phyloP scores from a whole-genome alignment of 352 stramenopile genomes.

The Pythium rishiriense region DNA sequence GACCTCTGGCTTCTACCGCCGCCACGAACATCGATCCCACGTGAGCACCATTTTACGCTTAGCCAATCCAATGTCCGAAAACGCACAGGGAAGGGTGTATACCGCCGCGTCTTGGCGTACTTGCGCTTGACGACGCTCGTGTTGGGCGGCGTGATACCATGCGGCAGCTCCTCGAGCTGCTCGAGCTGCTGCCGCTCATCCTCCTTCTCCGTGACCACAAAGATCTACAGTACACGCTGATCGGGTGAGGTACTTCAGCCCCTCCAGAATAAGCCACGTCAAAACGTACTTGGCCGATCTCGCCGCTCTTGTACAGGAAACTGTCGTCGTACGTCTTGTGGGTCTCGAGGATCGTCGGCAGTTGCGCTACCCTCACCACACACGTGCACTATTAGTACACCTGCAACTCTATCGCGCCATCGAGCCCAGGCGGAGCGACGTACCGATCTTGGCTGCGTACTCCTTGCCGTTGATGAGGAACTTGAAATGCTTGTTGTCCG shows the following conservation, averaged over 20 bases:
- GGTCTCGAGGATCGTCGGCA: constrained; percentile 84
- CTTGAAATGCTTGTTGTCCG: constrained; percentile 88
- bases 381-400: no score
- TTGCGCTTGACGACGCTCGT: constrained; percentile 89
- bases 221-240: constrained; percentile 50
- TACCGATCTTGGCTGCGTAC: constrained; percentile 81
- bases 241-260: no score
- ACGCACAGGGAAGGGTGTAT: constrained; percentile 75
- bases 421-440: neutral
- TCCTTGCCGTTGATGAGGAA: constrained; percentile 74
- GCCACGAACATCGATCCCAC: neutral
- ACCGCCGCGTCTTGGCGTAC: constrained; percentile 85
- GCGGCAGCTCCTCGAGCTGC: constrained; percentile 59
- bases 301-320: constrained; percentile 88
- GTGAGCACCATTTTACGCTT: neutral
- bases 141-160: constrained; percentile 81
- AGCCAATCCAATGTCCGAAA: neutral
- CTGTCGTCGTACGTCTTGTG: constrained; percentile 91
- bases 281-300: constrained; percentile 73
- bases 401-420: no score
- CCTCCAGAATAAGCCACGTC: no score
- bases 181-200: constrained; percentile 70
- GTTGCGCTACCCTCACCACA: constrained; percentile 51
- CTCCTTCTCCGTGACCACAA: constrained; percentile 79
- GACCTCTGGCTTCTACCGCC: constrained; percentile 72